Base-by-base conservation (phyloP, 75 land plant genomes). In the Sequoia sempervirens region DNA sequence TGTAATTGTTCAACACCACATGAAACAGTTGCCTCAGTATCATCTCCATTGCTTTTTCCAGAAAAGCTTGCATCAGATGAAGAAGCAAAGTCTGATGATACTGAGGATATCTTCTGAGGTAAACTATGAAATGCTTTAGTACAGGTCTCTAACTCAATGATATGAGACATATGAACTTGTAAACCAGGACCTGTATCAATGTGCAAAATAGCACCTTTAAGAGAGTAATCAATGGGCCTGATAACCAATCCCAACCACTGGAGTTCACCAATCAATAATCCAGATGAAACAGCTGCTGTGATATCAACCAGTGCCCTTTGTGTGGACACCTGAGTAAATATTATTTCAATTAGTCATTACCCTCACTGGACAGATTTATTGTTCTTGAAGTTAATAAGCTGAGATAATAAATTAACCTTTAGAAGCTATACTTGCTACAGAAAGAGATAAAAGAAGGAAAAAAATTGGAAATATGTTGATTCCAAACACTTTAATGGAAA, bases 181-280 rank as follows among this genome's bases (percentile, higher is more conserved):
- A 95, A 85, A 58, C 93, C 95, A 28, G 98, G 94, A 47, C 99
- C 96, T 53, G 96, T 86, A 82, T 93, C 91, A 75, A 97, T 88
- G 82, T 87, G 89, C 85, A 97, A 84, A 83, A 89, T 86, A 85
- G 94, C 91, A 64, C 95, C 96, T 85, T 93, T 94, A 2, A 97
- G 91, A 50, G 98, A 93, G 82, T 97, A 97, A 82, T 94, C 88
- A 30, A 95, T 89, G 28, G 99, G 99, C 86, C 82, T 87, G 28
- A 94, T 91, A 74, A 97, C 84, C 53, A 97, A 75, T 10, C 98
- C 99, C 83, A 96, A 79, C 99, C 98, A 97, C 84, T 97, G 98
- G 47, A 92, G 84, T 84, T 96, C 98, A 88, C 92, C 92, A 86
- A 97, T 88, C 36, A 97, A 84, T 68, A 97, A 90, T 66, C 93